Percentiles rank a stretch among this genome's conserved stretches.
Conservation (phyloP, 768 basidiomycete species). For the Amanita exitialis region DNA sequence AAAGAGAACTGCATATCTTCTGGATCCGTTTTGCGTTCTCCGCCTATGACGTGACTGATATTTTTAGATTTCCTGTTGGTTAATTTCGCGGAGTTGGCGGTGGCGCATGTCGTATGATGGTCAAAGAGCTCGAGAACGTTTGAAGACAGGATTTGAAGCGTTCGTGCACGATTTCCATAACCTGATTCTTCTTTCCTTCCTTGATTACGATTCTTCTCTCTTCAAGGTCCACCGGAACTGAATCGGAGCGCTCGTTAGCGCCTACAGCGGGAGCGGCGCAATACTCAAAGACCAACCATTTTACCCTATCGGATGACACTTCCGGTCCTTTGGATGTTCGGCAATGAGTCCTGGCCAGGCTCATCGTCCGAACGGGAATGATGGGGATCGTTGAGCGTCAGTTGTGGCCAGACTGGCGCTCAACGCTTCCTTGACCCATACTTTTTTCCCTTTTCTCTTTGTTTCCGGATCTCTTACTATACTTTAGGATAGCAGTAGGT, state of each 20-base stretch:
- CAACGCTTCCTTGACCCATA: not conserved
- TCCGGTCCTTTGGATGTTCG: not conserved
- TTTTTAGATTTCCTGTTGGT: not conserved
- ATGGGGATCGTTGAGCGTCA: not conserved
- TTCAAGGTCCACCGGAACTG: too few relatives aligned
- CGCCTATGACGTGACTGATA: not conserved
- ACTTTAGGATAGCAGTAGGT: not conserved
- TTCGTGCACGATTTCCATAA: too few relatives aligned
- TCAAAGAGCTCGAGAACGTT: not conserved
- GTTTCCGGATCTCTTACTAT: not conserved
- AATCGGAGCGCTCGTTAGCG: too few relatives aligned
- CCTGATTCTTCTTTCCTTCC: too few relatives aligned
- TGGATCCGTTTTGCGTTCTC: not conserved
- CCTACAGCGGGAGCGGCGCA: not conserved
- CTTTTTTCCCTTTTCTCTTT: not conserved
- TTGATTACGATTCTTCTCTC: too few relatives aligned
- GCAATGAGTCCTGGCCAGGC: not conserved
- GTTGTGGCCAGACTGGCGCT: not conserved
- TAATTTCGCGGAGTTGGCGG: not conserved
- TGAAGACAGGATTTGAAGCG: too few relatives aligned
- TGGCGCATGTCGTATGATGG: not conserved
- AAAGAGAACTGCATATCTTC: not conserved
- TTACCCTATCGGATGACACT: not conserved
- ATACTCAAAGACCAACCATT: not conserved
- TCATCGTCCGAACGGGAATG: not conserved